phyloP scores from a whole-genome alignment of 1,284 basidiomycete genomes.

The Ganoderma multipileum region DNA sequence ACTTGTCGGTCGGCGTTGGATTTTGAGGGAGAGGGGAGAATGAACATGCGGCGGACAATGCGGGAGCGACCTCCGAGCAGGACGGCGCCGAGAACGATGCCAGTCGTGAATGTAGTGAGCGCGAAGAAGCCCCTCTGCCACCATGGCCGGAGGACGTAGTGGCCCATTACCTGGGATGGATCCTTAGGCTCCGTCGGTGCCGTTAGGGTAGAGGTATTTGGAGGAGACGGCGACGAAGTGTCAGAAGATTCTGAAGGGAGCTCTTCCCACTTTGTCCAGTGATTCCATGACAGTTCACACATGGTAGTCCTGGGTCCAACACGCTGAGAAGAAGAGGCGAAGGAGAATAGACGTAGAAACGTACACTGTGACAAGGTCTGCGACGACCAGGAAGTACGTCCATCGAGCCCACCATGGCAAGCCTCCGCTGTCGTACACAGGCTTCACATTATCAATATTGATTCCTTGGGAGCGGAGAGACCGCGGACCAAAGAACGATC shows the following conservation, averaged over 20 bases:
- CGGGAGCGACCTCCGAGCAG: conserved; percentile 45
- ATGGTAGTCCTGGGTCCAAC: conserved; percentile 36
- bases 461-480: conserved; percentile 26
- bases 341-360: conserved; percentile 18
- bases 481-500: conserved; percentile 19
- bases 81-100: conserved; percentile 41
- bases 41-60: conserved; percentile 44
- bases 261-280: conserved; percentile 44
- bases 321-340: background rate
- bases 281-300: conserved; percentile 46
- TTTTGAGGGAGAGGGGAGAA: conserved; percentile 7
- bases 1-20: conserved; percentile 5
- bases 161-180: conserved; percentile 14
- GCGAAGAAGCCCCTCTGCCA: conserved; percentile 47
- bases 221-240: background rate
- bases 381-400: conserved; percentile 43
- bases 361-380: conserved; percentile 46
- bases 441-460: conserved; percentile 27
- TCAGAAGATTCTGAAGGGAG: conserved; percentile 16
- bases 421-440: conserved; percentile 39
- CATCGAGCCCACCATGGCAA: conserved; percentile 45
- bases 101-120: conserved; percentile 40
- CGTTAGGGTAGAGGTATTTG: background rate
- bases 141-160: conserved; percentile 43
- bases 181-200: background rate